A percentile compares a stretch with the other conserved stretches of the same genome.
These are phyloP conservation scores for Avena sativa DNA, from an alignment of 176 grass and related monocot species.

Conservation along the genomic window DNA sequence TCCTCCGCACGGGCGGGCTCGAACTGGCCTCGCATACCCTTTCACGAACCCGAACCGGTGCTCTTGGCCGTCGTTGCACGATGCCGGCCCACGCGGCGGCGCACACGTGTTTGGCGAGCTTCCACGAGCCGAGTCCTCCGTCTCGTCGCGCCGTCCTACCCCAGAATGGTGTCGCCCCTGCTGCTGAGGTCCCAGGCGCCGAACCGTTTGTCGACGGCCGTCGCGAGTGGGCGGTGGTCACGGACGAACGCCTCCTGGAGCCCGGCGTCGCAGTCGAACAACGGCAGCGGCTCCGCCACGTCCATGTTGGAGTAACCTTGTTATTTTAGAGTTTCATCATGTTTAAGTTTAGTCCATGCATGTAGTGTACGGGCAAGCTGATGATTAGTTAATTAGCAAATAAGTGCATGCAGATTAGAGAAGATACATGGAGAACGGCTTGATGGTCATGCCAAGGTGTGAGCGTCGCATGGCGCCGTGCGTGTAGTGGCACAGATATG, in stretches of 20 bases:
- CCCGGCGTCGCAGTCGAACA: slow-evolving; percentile 54
- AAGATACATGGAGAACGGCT: too few species aligned
- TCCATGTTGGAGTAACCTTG: not conserved
- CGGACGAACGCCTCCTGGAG: slow-evolving; percentile 38
- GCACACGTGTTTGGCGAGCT: too few species aligned
- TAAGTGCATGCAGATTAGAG: too few species aligned
- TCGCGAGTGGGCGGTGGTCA: slow-evolving; percentile 5
- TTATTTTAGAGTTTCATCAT: too few species aligned
- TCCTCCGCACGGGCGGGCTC: slow-evolving; percentile 57
- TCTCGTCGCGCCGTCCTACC: slow-evolving; percentile 21
- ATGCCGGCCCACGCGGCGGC: too few species aligned
- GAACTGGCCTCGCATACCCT: slow-evolving; percentile 51
- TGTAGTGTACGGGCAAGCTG: too few species aligned
- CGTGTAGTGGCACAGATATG: too few species aligned
- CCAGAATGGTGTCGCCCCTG: not conserved
- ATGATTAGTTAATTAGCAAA: too few species aligned
- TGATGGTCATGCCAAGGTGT: too few species aligned
- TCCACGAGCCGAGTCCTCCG: too few species aligned
- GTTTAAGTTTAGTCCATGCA: too few species aligned
- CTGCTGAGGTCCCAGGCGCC: slow-evolving; percentile 37
- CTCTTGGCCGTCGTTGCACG: not conserved
- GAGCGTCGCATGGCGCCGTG: too few species aligned
- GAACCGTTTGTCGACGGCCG: not conserved
- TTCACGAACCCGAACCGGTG: slow-evolving; percentile 50
- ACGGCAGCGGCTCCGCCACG: not conserved